Conservation (phyloP, 768 basidiomycete genomes). For the Tubosaeta sp. region DNA sequence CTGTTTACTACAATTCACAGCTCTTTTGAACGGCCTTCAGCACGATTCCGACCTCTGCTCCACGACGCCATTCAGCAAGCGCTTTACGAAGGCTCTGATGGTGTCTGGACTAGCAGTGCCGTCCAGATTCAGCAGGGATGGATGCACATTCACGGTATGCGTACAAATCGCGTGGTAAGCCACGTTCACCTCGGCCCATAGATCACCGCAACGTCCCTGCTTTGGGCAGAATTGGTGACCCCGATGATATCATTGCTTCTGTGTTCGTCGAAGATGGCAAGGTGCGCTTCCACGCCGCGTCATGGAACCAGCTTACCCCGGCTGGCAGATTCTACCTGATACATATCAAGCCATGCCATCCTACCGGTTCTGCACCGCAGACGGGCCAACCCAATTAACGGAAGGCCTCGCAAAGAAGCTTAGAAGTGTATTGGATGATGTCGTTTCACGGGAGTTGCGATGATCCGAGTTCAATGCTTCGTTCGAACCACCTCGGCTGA, state of each 20-base stretch:
- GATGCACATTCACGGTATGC: slow-evolving; percentile 75
- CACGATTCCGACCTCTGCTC: slow-evolving; percentile 52
- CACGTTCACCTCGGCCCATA: slow-evolving; percentile 21
- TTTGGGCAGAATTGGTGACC: slow-evolving; percentile 71
- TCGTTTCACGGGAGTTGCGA: slow-evolving; percentile 29
- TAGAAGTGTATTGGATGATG: slow-evolving; percentile 33
- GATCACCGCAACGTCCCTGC: slow-evolving; percentile 74
- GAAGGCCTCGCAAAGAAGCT: slow-evolving; percentile 57
- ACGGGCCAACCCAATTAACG: slow-evolving; percentile 67
- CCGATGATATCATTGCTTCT: slow-evolving; percentile 78
- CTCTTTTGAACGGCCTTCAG: slow-evolving; percentile 32
- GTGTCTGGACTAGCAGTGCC: slow-evolving; percentile 61
- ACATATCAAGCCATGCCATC: slow-evolving; percentile 85
- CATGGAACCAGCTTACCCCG: neutral
- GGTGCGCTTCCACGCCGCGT: slow-evolving; percentile 32
- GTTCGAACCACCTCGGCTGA: neutral
- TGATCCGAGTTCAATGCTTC: neutral
- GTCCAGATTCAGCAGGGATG: slow-evolving; percentile 68
- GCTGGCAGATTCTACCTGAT: slow-evolving; percentile 52
- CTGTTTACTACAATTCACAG: neutral
- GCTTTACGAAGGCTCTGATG: slow-evolving; percentile 56
- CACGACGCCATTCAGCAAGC: slow-evolving; percentile 56
- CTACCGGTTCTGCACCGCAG: slow-evolving; percentile 73
- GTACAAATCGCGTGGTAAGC: neutral
- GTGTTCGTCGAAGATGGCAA: slow-evolving; percentile 69